Evolutionary conservation across 306 rosid genomes (phyloP).

Genomic region (Hylodesmum podocarpum): DNA sequence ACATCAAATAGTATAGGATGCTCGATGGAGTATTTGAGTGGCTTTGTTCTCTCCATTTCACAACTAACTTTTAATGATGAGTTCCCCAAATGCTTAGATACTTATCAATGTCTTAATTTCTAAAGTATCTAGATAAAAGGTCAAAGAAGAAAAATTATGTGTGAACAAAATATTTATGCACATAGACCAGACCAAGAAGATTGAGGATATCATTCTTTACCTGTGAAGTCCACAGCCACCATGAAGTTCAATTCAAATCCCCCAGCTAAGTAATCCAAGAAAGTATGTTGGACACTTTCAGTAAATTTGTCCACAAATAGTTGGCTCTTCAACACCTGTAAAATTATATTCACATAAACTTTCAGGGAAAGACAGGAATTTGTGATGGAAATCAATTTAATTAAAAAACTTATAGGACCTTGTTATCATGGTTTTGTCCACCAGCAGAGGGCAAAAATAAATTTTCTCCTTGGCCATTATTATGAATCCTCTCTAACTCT

Average conservation of each 20-base stretch:
- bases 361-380: slow-evolving; percentile 12
- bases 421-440: slow-evolving; percentile 57
- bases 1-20: no score
- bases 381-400: not conserved
- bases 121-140: not conserved
- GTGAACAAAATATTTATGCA: not conserved
- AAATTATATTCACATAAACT: slow-evolving; percentile 21
- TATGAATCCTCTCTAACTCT: slow-evolving; percentile 65
- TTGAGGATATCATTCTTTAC: slow-evolving; percentile 31
- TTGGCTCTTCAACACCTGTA: slow-evolving; percentile 68
- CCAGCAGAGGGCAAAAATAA: slow-evolving; percentile 45
- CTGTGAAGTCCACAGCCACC: slow-evolving; percentile 88
- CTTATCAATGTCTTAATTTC: not conserved
- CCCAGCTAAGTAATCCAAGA: slow-evolving; percentile 76
- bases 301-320: slow-evolving; percentile 64
- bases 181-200: not conserved
- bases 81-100: no score
- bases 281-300: slow-evolving; percentile 63
- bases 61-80: no score
- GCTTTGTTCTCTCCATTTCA: no score
- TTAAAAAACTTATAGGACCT: slow-evolving; percentile 41
- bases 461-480: slow-evolving; percentile 52
- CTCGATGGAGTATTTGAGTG: no score
- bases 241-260: slow-evolving; percentile 78
- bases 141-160: not conserved